Conservation (phyloP, 352 stramenopile species). For the Phytophthora constricta region DNA sequence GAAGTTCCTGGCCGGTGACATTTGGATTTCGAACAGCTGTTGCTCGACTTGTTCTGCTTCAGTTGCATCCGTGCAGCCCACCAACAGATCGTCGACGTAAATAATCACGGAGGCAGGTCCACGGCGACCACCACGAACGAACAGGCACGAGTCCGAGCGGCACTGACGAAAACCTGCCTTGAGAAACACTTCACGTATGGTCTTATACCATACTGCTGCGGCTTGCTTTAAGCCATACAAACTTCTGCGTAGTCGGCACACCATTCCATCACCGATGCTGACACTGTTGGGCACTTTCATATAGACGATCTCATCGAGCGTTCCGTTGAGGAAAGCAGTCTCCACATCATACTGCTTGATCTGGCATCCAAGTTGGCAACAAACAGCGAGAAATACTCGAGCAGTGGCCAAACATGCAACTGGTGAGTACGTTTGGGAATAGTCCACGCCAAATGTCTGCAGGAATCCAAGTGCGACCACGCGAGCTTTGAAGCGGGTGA, state of each 20-base stretch:
- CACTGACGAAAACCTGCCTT: conserved; percentile 12
- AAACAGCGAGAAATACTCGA: conserved; percentile 30
- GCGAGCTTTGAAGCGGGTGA: conserved; percentile 36
- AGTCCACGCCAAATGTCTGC: conserved; percentile 33
- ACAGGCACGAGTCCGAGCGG: conserved; percentile 5
- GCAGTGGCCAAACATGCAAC: conserved; percentile 25
- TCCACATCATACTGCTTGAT: conserved; percentile 37
- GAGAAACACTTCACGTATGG: conserved; percentile 18
- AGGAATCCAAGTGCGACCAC: conserved; percentile 30
- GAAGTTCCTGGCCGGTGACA: background rate
- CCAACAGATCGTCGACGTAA: conserved; percentile 23
- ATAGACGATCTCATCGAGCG: conserved; percentile 33
- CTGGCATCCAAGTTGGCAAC: conserved; percentile 12
- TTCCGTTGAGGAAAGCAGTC: conserved; percentile 24
- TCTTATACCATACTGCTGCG: conserved; percentile 36
- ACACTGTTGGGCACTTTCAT: conserved; percentile 28
- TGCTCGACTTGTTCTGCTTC: background rate
- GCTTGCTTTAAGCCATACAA: conserved; percentile 48
- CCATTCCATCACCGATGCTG: conserved; percentile 3
- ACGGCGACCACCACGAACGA: background rate
- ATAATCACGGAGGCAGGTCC: conserved; percentile 12
- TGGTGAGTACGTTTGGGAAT: conserved; percentile 29
- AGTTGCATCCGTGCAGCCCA: background rate
- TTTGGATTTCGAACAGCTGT: background rate
- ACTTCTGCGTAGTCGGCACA: conserved; percentile 30